These are phyloP conservation scores for Lichenothelia convexa DNA, from an alignment of 495 filamentous ascomycete species.

Conservation along the genomic window DNA sequence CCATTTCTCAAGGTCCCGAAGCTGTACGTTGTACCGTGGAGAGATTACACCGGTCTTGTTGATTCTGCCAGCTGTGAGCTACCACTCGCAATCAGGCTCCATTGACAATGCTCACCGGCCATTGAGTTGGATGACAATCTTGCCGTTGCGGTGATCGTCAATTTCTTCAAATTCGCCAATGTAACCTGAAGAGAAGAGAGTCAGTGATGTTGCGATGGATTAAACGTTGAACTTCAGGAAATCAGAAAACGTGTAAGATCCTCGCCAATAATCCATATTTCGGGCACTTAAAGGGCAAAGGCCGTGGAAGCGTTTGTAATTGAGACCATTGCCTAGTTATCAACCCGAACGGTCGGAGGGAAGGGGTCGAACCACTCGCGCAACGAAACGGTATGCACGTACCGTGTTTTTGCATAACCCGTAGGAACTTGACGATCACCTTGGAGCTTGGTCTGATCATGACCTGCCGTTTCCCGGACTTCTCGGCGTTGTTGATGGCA, in stretches of 20 bases:
- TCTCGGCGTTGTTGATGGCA: conserved; percentile 99
- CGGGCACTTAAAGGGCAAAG: conserved; percentile 98
- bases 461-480: conserved; percentile 95
- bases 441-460: conserved; percentile 91
- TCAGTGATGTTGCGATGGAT: conserved; percentile 71
- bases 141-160: conserved; percentile 96
- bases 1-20: conserved; percentile 93
- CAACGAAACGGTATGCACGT: conserved; percentile 28
- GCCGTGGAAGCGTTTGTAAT: conserved; percentile 43
- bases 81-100: background rate
- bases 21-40: conserved; percentile 95
- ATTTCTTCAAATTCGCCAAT: conserved; percentile 99
- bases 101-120: conserved; percentile 32
- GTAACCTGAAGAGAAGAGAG: conserved; percentile 48
- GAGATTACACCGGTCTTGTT: conserved; percentile 99
- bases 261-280: conserved; percentile 58
- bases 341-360: conserved; percentile 48
- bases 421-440: conserved; percentile 98
- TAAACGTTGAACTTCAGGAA: conserved; percentile 73
- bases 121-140: conserved; percentile 93
- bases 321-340: conserved; percentile 98
- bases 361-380: conserved; percentile 6
- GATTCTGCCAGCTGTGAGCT: conserved; percentile 31
- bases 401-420: conserved; percentile 98
- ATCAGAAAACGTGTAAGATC: conserved; percentile 93